Percentiles rank a stretch among this genome's conserved stretches.
Conservation (phyloP, 2,329 filamentous ascomycete genomes). For the Emmonsiellopsis sp. region DNA sequence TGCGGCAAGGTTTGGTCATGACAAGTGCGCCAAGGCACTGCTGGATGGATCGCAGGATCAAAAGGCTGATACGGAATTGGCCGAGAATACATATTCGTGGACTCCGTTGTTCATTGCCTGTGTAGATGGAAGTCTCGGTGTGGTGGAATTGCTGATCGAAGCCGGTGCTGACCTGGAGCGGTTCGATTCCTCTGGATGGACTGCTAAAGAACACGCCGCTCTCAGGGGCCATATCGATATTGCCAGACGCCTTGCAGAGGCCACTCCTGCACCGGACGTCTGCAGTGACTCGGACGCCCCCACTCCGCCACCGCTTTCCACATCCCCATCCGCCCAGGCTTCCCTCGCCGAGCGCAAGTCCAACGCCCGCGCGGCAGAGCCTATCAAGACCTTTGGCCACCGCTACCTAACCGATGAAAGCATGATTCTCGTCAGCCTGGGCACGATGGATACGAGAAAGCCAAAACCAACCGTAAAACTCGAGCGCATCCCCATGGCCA, state of each 20-base stretch:
- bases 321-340: conserved; percentile 26
- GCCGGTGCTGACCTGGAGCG: conserved; percentile 67
- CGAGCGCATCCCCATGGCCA: conserved; percentile 75
- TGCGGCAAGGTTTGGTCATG: conserved; percentile 79
- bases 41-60: conserved; percentile 61
- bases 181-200: conserved; percentile 84
- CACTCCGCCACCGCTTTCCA: conserved; percentile 23
- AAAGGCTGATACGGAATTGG: conserved; percentile 64
- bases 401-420: conserved; percentile 83
- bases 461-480: conserved; percentile 69
- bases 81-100: conserved; percentile 82
- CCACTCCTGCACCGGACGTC: conserved; percentile 31
- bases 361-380: conserved; percentile 51
- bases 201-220: conserved; percentile 83
- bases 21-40: conserved; percentile 67
- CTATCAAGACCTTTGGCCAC: conserved; percentile 92
- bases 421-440: conserved; percentile 83
- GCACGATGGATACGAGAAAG: conserved; percentile 90
- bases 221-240: conserved; percentile 80
- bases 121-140: conserved; percentile 70
- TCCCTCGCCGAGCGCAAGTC: conserved; percentile 36
- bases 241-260: conserved; percentile 55
- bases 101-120: conserved; percentile 89
- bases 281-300: conserved; percentile 17
- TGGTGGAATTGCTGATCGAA: conserved; percentile 68